Evolutionary conservation across 192 early-diverging fungal genomes (phyloP).

Genomic region (Mortierella alpina): DNA sequence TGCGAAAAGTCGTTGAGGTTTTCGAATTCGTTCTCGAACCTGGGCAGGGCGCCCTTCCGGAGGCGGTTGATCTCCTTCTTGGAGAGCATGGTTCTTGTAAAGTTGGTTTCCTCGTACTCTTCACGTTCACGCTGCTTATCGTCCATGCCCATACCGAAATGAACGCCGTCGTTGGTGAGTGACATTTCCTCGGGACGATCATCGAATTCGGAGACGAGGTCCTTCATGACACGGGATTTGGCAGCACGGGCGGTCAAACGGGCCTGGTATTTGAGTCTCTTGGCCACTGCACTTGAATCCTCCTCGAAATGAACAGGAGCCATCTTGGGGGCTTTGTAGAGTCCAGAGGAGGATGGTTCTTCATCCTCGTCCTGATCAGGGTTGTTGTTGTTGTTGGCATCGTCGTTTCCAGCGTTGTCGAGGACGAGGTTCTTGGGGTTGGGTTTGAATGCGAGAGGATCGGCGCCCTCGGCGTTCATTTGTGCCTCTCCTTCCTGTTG

Average conservation of each 20-base stretch:
- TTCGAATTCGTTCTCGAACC: conserved; percentile 89
- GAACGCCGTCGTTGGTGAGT: conserved; percentile 74
- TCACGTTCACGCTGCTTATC: conserved; percentile 69
- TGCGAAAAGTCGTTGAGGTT: conserved; percentile 68
- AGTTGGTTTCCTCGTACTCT: conserved; percentile 91
- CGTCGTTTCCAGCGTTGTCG: conserved; percentile 54
- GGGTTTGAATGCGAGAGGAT: conserved; percentile 94
- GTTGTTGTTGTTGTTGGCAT: conserved; percentile 14
- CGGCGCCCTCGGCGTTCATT: conserved; percentile 47
- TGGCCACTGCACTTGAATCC: conserved; percentile 62
- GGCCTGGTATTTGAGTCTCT: conserved; percentile 70
- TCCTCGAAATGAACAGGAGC: conserved; percentile 90
- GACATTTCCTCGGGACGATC: conserved; percentile 85
- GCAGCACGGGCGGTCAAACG: conserved; percentile 76
- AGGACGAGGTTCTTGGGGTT: conserved; percentile 77
- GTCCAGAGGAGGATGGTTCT: conserved; percentile 59
- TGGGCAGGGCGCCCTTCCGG: conserved; percentile 63
- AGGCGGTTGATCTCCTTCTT: conserved; percentile 81
- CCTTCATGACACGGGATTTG: conserved; percentile 85
- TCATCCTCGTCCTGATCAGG: conserved; percentile 50
- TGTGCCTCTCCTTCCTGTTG: conserved; percentile 50
- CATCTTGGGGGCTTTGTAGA: conserved; percentile 89
- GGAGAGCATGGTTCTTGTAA: conserved; percentile 76
- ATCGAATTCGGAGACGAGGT: conserved; percentile 85
- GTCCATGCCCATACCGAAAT: conserved; percentile 71